phyloP scores from a whole-genome alignment of 305 asterid species.

The Solanum hybrid region DNA sequence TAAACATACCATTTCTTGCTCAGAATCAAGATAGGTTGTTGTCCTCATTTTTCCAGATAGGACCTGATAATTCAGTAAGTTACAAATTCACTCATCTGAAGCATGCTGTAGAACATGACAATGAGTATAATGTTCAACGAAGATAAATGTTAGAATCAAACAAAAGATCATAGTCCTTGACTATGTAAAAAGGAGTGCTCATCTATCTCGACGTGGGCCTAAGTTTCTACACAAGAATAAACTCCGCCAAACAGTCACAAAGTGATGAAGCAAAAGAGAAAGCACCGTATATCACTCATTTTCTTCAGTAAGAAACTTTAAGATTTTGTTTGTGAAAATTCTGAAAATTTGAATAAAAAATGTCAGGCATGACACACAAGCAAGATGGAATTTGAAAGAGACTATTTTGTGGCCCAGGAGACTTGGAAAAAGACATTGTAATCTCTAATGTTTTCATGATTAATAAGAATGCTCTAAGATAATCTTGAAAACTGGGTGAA shows the following conservation, averaged over 20 bases:
- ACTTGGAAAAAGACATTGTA: not conserved
- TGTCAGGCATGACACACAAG: not conserved
- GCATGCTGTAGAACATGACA: not conserved
- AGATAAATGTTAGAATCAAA: not conserved
- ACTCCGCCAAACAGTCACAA: not conserved
- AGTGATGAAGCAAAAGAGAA: not conserved
- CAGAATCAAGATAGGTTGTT: not conserved
- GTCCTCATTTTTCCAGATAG: not conserved
- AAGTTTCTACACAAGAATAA: not conserved
- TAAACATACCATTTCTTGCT: not conserved
- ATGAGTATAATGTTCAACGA: not conserved
- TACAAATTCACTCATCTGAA: not conserved
- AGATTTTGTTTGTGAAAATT: slow-evolving; percentile 21
- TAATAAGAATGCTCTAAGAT: not conserved
- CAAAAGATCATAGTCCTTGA: not conserved
- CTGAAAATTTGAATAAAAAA: slow-evolving; percentile 23
- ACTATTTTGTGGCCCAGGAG: not conserved
- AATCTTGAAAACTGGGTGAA: not conserved
- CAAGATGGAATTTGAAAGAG: not conserved
- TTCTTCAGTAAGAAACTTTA: slow-evolving; percentile 7
- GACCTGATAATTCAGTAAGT: not conserved
- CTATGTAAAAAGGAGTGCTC: not conserved
- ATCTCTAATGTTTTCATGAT: not conserved
- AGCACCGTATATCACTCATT: not conserved
- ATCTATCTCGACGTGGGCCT: not conserved